A percentile compares a stretch with the other conserved stretches of the same genome.
These are phyloP conservation scores for Xylaria castorea DNA, from an alignment of 495 filamentous ascomycete species.

Conservation along the genomic window DNA sequence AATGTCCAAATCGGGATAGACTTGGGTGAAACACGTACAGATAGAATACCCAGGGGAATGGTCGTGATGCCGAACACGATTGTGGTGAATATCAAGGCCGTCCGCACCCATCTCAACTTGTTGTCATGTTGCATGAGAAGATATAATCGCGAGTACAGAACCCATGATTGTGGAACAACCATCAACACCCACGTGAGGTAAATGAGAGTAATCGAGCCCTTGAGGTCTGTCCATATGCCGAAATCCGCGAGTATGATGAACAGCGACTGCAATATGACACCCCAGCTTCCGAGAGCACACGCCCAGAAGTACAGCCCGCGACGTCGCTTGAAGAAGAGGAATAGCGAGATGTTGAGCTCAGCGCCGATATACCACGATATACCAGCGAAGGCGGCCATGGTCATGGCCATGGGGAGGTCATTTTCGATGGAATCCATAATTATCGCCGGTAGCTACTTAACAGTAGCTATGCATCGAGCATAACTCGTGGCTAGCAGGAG, in stretches of 20 bases:
- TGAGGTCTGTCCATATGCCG: constrained; percentile 34
- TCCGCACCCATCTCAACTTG: constrained; percentile 34
- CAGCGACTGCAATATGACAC: constrained; percentile 46
- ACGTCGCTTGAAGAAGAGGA: constrained; percentile 60
- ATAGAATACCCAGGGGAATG: constrained; percentile 46
- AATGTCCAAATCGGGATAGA: neutral
- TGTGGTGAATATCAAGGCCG: constrained; percentile 36
- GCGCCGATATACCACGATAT: constrained; percentile 63
- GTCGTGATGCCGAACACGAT: constrained; percentile 41
- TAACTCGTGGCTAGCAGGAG: neutral
- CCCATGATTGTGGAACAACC: constrained; percentile 42
- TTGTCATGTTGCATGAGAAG: constrained; percentile 41
- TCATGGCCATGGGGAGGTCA: constrained; percentile 32
- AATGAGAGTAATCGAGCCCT: constrained; percentile 40
- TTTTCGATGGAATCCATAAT: constrained; percentile 23
- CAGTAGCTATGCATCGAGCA: constrained; percentile 24
- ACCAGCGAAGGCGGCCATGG: constrained; percentile 61
- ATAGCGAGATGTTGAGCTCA: constrained; percentile 62
- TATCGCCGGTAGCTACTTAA: constrained; percentile 4
- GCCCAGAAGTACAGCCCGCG: constrained; percentile 66
- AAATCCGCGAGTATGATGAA: constrained; percentile 49
- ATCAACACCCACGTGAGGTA: constrained; percentile 44
- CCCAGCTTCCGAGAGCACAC: constrained; percentile 56
- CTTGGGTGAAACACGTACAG: constrained; percentile 37
- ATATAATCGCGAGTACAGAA: constrained; percentile 52